Evolutionary conservation across 805 yeast genomes (phyloP), one percentile per base, ranked within the genome.

Genomic region (Saturnispora halmiae): DNA sequence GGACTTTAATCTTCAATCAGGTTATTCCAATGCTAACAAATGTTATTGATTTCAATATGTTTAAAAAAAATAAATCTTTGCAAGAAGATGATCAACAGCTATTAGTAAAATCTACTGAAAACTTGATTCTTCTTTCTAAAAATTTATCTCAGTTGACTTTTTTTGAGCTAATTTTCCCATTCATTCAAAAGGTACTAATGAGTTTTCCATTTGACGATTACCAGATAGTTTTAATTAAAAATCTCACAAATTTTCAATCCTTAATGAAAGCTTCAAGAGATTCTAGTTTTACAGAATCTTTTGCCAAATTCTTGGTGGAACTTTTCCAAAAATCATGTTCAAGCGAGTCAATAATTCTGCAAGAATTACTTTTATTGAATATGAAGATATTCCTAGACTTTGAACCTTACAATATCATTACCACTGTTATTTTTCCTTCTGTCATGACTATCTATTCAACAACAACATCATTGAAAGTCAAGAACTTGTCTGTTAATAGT

Each of bases 381-480:
- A 37, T 65, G 20, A 40, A 51, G 14, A 24, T 51, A 46, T 43
- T 56, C 48, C 56, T 47, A 46, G 58, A 45, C 46, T 73, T 44
- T 49, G 68, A 50, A 57, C 59, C 37, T 48, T 66, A 50, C 52
- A 58, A 86, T 9, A 72, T 78, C 15, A 69, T 87, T 42, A 86
- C 90, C 50, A 79, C 77, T 50, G 73, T 75, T 25, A 63, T 87
- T n/a, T 75, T 83, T 56, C 94, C 95, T 2, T 62, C 76, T 34
- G 65, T 86, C 14, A 73, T 85, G 34, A 71, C 69, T 34, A 70
- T 85, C 6, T 92, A 90, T 60, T 73, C 86, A 29, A 81, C 85
- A 34, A 92, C 98, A 1, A 84, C 88, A 0, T 76, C 92, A 22
- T 65, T 88, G 26, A 76, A 82, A 4, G 82, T 92, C 21, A 90